Evolutionary conservation across 441 rosid species (phyloP), one percentile per base, ranked within the genome.

Genomic region (Populus tomentosa): DNA sequence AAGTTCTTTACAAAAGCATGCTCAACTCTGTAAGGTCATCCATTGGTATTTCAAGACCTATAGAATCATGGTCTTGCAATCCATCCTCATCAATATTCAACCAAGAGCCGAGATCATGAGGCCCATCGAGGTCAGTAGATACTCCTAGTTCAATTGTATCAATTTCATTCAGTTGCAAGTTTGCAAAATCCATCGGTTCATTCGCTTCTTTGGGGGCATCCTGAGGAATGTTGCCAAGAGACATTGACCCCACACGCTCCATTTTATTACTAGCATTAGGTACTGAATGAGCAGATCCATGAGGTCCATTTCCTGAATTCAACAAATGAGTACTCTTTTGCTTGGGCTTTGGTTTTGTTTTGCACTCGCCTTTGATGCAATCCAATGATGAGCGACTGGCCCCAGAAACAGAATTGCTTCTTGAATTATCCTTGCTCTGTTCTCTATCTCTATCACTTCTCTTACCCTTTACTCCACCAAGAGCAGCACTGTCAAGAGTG

Each of bases 41-140:
- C 98, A 93, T 92, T 11, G 99, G 98, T 83, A 92, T 92, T 70
- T 88, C 90, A 59, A 94, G 92, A 76, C 98, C 98, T 10, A 85
- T 82, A 0, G 90, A 77, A 78, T 90, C 96, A 69, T 85, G 85
- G 69, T 88, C 99, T 74, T 84, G 97, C 78, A 88, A 84, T 10
- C 89, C 92, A 36, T 92, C 97, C 40, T 84, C 87, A 2, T 90
- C 94, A 28, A 91, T 75, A 75, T 85, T 88, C 7, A 93, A 84
- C 89, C 92, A 89, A 13, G 84, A 80, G 38, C 88, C 84, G 13
- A 93, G 74, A 84, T 93, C 99, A 67, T 87, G 90, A 5, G 82
- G 77, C 46, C 79, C 90, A 10, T 68, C 87, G 18, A 84, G 77
- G 5, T 83, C 89, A 23, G 82, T 79, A 2, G 84, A 32, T 35